These are phyloP conservation scores for Neurospora crassa DNA, from an alignment of 2,329 filamentous ascomycete species.

Conservation along the genomic window DNA sequence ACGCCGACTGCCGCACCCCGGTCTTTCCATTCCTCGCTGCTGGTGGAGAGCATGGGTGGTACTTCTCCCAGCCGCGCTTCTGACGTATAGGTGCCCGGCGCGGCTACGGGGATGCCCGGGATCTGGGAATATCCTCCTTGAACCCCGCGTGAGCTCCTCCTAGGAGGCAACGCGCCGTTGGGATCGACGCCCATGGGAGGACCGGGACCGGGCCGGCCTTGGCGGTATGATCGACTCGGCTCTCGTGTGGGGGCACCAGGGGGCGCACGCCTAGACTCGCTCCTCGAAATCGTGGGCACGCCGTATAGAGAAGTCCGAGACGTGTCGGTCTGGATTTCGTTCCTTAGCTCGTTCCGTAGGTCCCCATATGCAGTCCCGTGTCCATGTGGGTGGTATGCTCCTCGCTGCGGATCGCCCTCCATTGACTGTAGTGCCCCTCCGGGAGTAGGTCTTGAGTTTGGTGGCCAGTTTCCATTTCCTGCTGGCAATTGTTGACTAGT, in stretches of 20 bases:
- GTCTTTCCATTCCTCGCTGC: conserved; percentile 93
- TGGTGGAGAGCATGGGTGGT: conserved; percentile 31
- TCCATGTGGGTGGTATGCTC: conserved; percentile 20
- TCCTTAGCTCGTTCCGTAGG: not conserved
- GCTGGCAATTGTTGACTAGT: conserved; percentile 1
- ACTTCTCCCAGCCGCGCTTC: conserved; percentile 23
- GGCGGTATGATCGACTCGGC: conserved; percentile 56
- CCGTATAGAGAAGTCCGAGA: conserved; percentile 48
- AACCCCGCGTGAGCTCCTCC: conserved; percentile 67
- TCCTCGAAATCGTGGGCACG: conserved; percentile 37
- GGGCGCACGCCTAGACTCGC: conserved; percentile 52
- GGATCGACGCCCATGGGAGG: conserved; percentile 42
- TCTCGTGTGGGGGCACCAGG: conserved; percentile 58
- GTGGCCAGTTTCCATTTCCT: conserved; percentile 5
- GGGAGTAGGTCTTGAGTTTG: conserved; percentile 24
- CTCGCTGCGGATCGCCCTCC: conserved; percentile 23
- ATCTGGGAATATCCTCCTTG: conserved; percentile 43
- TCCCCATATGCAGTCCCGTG: not conserved
- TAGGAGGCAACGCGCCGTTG: conserved; percentile 59
- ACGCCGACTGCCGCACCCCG: conserved; percentile 80
- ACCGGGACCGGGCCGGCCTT: conserved; percentile 38
- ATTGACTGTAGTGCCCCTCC: conserved; percentile 21
- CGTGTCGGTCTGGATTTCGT: conserved; percentile 42
- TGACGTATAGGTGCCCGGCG: conserved; percentile 23
- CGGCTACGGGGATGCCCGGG: conserved; percentile 34